phyloP scores from a whole-genome alignment of 2,329 filamentous ascomycete species.

The Botrytis fabae region DNA sequence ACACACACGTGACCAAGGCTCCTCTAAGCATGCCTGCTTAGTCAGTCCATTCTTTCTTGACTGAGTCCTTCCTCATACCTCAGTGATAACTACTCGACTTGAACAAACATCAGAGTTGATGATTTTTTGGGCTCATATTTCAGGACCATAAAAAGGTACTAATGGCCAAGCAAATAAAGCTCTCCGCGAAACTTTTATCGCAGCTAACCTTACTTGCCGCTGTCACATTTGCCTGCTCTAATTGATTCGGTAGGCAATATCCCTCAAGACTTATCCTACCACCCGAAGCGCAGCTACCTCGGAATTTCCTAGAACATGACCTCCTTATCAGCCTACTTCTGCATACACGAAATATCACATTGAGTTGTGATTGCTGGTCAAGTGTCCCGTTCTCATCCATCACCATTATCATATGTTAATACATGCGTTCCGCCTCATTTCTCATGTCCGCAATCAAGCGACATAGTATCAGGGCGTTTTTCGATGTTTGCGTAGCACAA shows the following conservation, averaged over 20 bases:
- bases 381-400: constrained; percentile 8
- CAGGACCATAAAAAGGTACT: neutral
- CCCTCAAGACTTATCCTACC: no score
- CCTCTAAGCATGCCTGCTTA: neutral
- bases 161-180: neutral
- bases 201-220: neutral
- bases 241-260: neutral
- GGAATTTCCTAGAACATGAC: neutral
- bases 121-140: neutral
- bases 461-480: neutral
- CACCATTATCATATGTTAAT: neutral
- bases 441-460: neutral
- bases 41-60: neutral
- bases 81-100: neutral
- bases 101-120: constrained; percentile 14
- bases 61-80: neutral
- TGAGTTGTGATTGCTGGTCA: constrained; percentile 5
- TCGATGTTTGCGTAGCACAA: constrained; percentile 15
- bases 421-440: neutral
- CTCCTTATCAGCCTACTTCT: neutral
- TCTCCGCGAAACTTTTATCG: neutral
- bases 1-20: neutral
- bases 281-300: neutral
- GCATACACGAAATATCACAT: constrained; percentile 6
- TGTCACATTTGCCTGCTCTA: neutral